These are phyloP conservation scores for Fusarium subtropicale DNA, from an alignment of 2,329 filamentous ascomycete species.

Conservation along the genomic window DNA sequence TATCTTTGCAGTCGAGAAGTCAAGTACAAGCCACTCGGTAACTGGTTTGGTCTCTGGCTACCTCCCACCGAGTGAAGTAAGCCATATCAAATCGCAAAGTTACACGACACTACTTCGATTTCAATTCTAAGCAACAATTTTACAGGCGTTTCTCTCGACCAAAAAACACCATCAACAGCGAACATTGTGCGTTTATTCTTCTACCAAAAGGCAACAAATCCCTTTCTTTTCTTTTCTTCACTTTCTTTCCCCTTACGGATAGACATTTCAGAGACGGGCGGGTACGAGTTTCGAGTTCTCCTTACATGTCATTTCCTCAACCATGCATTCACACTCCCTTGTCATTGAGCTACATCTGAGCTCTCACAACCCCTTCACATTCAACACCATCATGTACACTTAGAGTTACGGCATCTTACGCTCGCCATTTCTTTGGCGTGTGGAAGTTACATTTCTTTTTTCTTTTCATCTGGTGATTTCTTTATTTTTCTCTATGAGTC, in stretches of 20 bases:
- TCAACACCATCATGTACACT: constrained; percentile 2
- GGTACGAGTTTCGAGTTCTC: not conserved
- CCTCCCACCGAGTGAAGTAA: constrained; percentile 34
- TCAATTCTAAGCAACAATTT: constrained; percentile 3
- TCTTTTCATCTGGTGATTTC: constrained; percentile 3
- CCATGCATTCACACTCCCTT: constrained; percentile 20
- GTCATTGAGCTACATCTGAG: not conserved
- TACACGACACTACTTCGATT: not conserved
- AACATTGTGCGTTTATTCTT: constrained; percentile 5
- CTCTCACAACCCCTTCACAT: not conserved
- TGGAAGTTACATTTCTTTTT: not conserved
- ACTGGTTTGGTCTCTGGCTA: constrained; percentile 47
- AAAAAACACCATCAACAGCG: not conserved
- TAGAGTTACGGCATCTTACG: constrained; percentile 5
- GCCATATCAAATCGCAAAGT: not conserved
- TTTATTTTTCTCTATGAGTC: constrained; percentile 5
- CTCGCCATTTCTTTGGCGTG: constrained; percentile 1
- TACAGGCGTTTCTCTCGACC: not conserved
- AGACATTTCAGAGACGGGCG: not conserved
- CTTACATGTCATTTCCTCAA: constrained; percentile 3
- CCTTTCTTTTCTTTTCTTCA: not conserved
- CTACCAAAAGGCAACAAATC: not conserved
- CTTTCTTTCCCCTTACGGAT: not conserved
- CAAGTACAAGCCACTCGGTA: constrained; percentile 47
- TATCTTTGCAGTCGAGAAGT: constrained; percentile 33